Evolutionary conservation across 1,284 basidiomycete species (phyloP).

Genomic region (Austroboletus olivaceoglutinosus): DNA sequence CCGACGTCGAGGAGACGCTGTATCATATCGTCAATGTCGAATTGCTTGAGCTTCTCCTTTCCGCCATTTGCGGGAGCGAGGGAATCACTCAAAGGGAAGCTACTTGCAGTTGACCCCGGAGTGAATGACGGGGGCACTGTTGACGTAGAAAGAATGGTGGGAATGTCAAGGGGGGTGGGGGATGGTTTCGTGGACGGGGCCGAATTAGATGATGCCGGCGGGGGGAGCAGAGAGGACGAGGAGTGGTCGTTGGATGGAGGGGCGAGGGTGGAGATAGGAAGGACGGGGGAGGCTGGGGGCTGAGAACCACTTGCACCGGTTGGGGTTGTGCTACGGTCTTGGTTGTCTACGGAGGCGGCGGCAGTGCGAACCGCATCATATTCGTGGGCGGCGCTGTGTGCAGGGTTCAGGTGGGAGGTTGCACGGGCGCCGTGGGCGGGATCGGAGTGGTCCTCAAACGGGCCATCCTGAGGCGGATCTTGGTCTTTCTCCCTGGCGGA

Average conservation of each 20-base stretch:
- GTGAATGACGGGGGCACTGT: conserved; percentile 39
- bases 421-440: conserved; percentile 43
- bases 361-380: conserved; percentile 41
- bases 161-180: conserved; percentile 68
- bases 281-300: conserved; percentile 26
- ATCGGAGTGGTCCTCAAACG: conserved; percentile 22
- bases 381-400: conserved; percentile 35
- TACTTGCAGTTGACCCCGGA: conserved; percentile 45
- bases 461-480: conserved; percentile 34
- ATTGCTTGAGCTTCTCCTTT: conserved; percentile 60
- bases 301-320: conserved; percentile 32
- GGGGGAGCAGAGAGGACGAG: conserved; percentile 24
- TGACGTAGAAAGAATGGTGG: conserved; percentile 71
- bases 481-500: conserved; percentile 61
- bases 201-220: conserved; percentile 29
- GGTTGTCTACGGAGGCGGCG: conserved; percentile 45
- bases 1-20: conserved; percentile 94
- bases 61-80: conserved; percentile 41
- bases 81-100: conserved; percentile 40
- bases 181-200: conserved; percentile 41
- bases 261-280: conserved; percentile 28
- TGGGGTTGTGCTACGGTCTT: conserved; percentile 39
- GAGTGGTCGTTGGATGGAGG: conserved; percentile 33
- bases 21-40: conserved; percentile 99
- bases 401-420: conserved; percentile 36